Base-by-base conservation (phyloP, 2,329 filamentous ascomycete genomes). In the Sphaerostilbella broomeana region DNA sequence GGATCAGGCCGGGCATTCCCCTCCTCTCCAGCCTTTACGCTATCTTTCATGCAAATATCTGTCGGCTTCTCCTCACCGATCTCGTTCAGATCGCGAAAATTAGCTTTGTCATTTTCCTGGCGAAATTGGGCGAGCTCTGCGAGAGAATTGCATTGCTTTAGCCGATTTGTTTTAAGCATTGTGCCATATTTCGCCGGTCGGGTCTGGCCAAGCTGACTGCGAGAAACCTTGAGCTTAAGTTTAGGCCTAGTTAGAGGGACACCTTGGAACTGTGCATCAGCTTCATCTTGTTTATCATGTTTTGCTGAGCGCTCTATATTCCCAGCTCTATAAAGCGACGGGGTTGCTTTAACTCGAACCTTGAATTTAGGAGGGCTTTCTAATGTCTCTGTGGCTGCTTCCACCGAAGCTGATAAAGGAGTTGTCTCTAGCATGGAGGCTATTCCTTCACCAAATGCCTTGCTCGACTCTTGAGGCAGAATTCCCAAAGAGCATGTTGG, bases 191-290 rank as follows among this genome's bases (percentile, higher is more conserved):
- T 42, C 5, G 37, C 16, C 5, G 16, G 9, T 26, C 47, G 42
- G 5, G 44, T 47, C 19, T 49, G 49, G 13, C 44, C 47, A 16
- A 61, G 42, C 15, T 53, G 55, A 33, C 47, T 55, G 12, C 53
- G 56, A 27, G 61, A 59, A 7, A 59, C 40, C 35, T 56, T 62
- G 33, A 63, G 49, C 40, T 55, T 63, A 12, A 63, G 51, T 35
- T 42, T 58, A 16, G 55, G 56, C 27, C 49, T 55, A 15, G 47
- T 35, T 24, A 43, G 42, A 19, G 42, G 42, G 13, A n/a, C n/a
- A n/a, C n/a, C n/a, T n/a, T n/a, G n/a, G n/a, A n/a, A n/a, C n/a
- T n/a, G n/a, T n/a, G n/a, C n/a, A n/a, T n/a, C n/a, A n/a, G n/a
- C n/a, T n/a, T n/a, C n/a, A n/a, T n/a, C n/a, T n/a, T n/a, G 25